phyloP scores from a whole-genome alignment of 306 rosid species.

The Lathyrus sativus region DNA sequence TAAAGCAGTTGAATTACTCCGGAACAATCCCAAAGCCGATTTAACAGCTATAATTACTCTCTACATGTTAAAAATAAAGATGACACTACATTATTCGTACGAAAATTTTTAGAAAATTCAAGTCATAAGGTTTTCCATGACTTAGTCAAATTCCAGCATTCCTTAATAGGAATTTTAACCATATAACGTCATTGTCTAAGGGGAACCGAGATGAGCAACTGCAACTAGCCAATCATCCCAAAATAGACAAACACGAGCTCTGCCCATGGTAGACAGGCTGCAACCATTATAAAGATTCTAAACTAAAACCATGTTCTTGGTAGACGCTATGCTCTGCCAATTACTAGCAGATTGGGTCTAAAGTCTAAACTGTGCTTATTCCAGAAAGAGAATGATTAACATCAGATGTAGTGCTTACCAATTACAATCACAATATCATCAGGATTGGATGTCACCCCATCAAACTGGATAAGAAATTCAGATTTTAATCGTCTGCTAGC shows the following conservation, averaged over 20 bases:
- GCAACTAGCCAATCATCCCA: background rate
- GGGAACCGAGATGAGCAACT: slow-evolving; percentile 13
- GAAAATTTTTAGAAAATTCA: slow-evolving; percentile 7
- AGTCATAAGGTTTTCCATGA: background rate
- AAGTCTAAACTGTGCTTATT: slow-evolving; percentile 20
- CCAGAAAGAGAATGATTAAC: slow-evolving; percentile 22
- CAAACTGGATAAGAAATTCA: slow-evolving; percentile 95
- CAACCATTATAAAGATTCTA: slow-evolving; percentile 2
- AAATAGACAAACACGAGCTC: slow-evolving; percentile 10
- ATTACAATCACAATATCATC: slow-evolving; percentile 87
- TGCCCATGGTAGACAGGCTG: slow-evolving; percentile 4
- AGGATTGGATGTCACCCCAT: slow-evolving; percentile 91
- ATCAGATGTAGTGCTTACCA: slow-evolving; percentile 57
- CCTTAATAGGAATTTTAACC: background rate
- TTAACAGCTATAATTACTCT: slow-evolving; percentile 10
- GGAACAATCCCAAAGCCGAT: background rate
- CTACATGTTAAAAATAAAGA: slow-evolving; percentile 17
- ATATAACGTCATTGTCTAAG: slow-evolving; percentile 4
- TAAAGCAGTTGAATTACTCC: background rate
- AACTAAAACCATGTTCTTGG: slow-evolving; percentile 9
- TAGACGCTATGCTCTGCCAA: slow-evolving; percentile 13
- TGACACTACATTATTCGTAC: background rate
- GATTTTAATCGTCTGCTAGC: slow-evolving; percentile 96
- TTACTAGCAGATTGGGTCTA: slow-evolving; percentile 27
- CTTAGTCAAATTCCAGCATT: slow-evolving; percentile 1